Evolutionary conservation across 139 green algal genomes (phyloP).

Genomic region (Chlorella sp.): DNA sequence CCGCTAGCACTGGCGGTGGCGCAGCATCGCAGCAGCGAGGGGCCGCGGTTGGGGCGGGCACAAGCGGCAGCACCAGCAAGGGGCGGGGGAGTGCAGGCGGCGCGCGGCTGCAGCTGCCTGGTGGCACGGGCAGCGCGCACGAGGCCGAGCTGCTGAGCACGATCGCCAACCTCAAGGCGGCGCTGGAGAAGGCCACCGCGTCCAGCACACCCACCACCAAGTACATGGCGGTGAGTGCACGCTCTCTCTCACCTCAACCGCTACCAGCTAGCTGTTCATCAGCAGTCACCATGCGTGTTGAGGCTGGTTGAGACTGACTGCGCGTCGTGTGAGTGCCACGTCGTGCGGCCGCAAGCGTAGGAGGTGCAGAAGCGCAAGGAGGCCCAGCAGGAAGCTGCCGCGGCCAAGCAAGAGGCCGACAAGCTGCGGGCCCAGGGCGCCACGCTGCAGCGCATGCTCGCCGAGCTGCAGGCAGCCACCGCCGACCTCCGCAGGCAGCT

Average conservation of each 20-base stretch:
- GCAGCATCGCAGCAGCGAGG: neutral
- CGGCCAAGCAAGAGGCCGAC: conserved; percentile 28
- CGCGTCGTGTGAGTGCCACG: neutral
- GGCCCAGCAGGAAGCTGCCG: conserved; percentile 30
- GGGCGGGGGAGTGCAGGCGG: conserved; percentile 7
- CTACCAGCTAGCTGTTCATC: conserved; percentile 1
- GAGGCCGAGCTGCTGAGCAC: conserved; percentile 65
- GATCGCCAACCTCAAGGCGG: conserved; percentile 55
- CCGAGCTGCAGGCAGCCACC: conserved; percentile 36
- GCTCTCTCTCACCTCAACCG: neutral
- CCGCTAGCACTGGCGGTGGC: no score
- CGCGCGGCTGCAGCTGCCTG: neutral
- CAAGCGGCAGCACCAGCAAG: neutral
- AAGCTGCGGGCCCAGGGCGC: conserved; percentile 32
- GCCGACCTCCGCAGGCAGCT: conserved; percentile 32
- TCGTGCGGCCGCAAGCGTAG: no score
- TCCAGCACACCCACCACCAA: conserved; percentile 58
- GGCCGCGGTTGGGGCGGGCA: neutral
- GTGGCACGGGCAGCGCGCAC: conserved; percentile 10
- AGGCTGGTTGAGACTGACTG: neutral
- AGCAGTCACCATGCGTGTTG: neutral
- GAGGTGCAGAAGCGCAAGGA: conserved; percentile 41
- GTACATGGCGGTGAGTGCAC: conserved; percentile 66
- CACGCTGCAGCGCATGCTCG: conserved; percentile 23
- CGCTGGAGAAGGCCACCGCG: conserved; percentile 57